Conservation (phyloP, 768 basidiomycete genomes). For the Agaricus sinodeliciosus region DNA sequence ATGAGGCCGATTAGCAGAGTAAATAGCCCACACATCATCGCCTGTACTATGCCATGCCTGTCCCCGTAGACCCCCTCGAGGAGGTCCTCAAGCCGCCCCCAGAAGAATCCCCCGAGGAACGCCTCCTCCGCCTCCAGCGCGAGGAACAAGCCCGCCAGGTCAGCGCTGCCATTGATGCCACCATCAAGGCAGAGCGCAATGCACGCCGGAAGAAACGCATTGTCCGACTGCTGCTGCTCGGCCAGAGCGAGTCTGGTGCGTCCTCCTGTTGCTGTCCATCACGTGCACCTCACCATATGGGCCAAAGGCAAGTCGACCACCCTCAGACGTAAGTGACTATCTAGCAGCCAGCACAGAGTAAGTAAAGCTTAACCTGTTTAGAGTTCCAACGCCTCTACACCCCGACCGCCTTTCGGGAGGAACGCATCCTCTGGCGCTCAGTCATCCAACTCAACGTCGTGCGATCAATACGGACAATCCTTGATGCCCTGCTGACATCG, state of each 20-base stretch:
- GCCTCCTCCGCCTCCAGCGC: slow-evolving; percentile 41
- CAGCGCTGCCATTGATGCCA: slow-evolving; percentile 68
- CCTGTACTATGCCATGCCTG: slow-evolving; percentile 23
- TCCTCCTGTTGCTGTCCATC: neutral
- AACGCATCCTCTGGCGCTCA: slow-evolving; percentile 76
- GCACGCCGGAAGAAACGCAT: slow-evolving; percentile 59
- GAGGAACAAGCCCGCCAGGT: slow-evolving; percentile 65
- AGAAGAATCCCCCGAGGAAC: slow-evolving; percentile 58
- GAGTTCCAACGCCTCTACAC: slow-evolving; percentile 75
- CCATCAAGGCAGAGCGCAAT: slow-evolving; percentile 59
- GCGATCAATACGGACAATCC: slow-evolving; percentile 67
- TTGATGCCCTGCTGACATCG: slow-evolving; percentile 40
- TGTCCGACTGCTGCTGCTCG: slow-evolving; percentile 68
- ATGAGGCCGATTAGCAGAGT: slow-evolving; percentile 10
- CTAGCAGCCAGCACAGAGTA: neutral
- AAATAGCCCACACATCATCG: slow-evolving; percentile 1
- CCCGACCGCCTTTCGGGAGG: slow-evolving; percentile 67
- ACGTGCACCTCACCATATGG: slow-evolving; percentile 7
- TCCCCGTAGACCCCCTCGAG: slow-evolving; percentile 56
- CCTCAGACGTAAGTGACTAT: slow-evolving; percentile 55
- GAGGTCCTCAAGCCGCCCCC: slow-evolving; percentile 57
- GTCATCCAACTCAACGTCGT: slow-evolving; percentile 82
- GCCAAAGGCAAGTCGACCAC: slow-evolving; percentile 74
- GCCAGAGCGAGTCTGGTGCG: slow-evolving; percentile 77
- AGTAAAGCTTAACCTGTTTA: slow-evolving; percentile 20